phyloP scores from a whole-genome alignment of 1,284 basidiomycete genomes.

The Exsudoporus floridanus region DNA sequence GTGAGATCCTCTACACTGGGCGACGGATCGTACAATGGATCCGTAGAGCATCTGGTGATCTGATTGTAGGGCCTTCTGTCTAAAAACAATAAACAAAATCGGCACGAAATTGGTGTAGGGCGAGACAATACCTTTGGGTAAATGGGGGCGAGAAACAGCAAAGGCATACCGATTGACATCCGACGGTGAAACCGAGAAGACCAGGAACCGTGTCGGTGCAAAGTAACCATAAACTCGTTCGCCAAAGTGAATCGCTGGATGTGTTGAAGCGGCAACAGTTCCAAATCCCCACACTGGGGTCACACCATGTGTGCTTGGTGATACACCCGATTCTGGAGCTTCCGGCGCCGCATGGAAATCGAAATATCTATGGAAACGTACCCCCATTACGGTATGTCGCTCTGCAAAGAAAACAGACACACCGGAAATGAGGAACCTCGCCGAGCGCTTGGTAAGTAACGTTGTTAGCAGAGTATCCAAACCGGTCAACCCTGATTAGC shows the following conservation, averaged over 20 bases:
- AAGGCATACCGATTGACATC: slow-evolving; percentile 55
- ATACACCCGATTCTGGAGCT: slow-evolving; percentile 30
- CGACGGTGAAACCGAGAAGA: slow-evolving; percentile 48
- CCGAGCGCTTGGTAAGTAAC: slow-evolving; percentile 59
- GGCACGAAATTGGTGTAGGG: background rate
- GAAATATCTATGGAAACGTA: slow-evolving; percentile 49
- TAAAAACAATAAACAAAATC: slow-evolving; percentile 23
- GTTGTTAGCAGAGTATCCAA: slow-evolving; percentile 68
- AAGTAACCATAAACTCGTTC: slow-evolving; percentile 67
- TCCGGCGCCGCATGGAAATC: slow-evolving; percentile 56
- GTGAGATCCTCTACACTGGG: slow-evolving; percentile 52
- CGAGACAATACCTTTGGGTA: slow-evolving; percentile 48
- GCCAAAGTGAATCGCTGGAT: slow-evolving; percentile 46
- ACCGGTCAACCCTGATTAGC: slow-evolving; percentile 56
- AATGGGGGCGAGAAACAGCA: slow-evolving; percentile 53
- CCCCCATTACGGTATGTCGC: background rate
- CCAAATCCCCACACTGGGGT: slow-evolving; percentile 70
- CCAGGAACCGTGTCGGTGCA: slow-evolving; percentile 53
- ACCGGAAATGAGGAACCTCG: slow-evolving; percentile 63
- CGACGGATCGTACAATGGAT: slow-evolving; percentile 51
- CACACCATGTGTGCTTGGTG: slow-evolving; percentile 52
- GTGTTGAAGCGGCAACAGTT: slow-evolving; percentile 48
- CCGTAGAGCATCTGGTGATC: slow-evolving; percentile 53
- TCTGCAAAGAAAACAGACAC: slow-evolving; percentile 9
- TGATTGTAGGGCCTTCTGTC: slow-evolving; percentile 68